Evolutionary conservation across 2,329 filamentous ascomycete genomes (phyloP), one percentile per base, ranked within the genome.

Genomic region (Aspergillus uvarum): DNA sequence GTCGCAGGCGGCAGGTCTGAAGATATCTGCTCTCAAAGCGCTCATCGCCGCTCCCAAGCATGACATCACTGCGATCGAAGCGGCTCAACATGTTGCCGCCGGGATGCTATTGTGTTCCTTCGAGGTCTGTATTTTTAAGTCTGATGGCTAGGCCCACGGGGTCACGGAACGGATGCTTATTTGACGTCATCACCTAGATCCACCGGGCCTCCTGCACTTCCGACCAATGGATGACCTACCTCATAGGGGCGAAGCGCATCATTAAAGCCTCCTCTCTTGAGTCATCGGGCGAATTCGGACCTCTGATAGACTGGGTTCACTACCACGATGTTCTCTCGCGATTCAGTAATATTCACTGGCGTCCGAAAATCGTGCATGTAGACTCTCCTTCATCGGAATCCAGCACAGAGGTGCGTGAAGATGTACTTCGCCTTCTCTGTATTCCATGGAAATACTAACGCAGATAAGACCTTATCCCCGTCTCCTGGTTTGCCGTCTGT

Each of bases 101-200:
- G 61, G 59, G 7, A 63, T 63, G 59, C 52, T 63, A 2, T 21
- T 63, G 2, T 61, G 59, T 49, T 61, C 61, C 3, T 63, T 63
- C 14, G 61, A 63, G 42, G 56, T 57, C 10, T 11, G 48, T n/a
- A 11, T 7, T 16, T 22, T n/a, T 16, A 2, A 22, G 6, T 50
- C 22, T 22, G 4, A 12, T 22, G 2, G 2, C 22, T 22, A n/a
- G 14, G 10, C 24, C 10, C 31, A 32, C 2, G 31, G 31, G 11
- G 31, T 12, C 31, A 32, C 31, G 31, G 31, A 32, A 32, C 11
- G 31, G 4, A 50, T 31, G 48, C 7, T 50, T 10, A 32, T 32
- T 51, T 8, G 22, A n/a, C 12, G 26, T 29, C 26, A 26, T 22
- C 5, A 16, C 16, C 24, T 22, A 56, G 44, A 56, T 62, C 26